Base-by-base conservation (phyloP, 1,139 yeast genomes). In the Citeromyces hawaiiensis region DNA sequence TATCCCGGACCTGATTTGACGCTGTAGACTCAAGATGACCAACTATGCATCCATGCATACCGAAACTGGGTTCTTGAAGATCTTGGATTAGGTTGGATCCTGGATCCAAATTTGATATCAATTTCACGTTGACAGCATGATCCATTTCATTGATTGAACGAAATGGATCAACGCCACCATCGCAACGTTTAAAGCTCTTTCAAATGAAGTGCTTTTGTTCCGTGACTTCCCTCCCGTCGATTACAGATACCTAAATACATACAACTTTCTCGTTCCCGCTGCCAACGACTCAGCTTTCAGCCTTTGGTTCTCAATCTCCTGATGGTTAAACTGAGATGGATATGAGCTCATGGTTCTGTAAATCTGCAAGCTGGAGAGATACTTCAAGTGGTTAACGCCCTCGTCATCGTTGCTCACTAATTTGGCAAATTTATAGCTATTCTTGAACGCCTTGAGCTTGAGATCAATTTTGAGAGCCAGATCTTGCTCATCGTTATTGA, bases 281-380 rank as follows among this genome's bases (percentile, higher is more conserved):
- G 37, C 37, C 37, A 36, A 23, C 30, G 13, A 19, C 37, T 36
- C 31, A 4, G 30, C 37, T 29, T 36, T 36, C 16, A 16, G 21
- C 25, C 35, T 14, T 14, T 36, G 38, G 18, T 35, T 21, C 29
- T 36, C 38, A 6, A 39, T 32, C 18, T 39, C 38, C 29, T 36
- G 31, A 7, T 27, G 36, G n/a, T 31, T 31, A 29, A 36, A 39
- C 14, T 36, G 33, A 17, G 36, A 34, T 4, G 40, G 38, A 19
- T 25, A 36, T 3, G 40, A 19, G 10, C 27, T 18, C 40, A 38
- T 35, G 37, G 40, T 36, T 23, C 30, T 29, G 7, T 34, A n/a
- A 10, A 39, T 18, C 29, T 36, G 23, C 14, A 29, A 10, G 11
- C 35, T 36, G 4, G 40, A 32, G 14, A 36, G 34, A 23, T 39